Evolutionary conservation across 345 rosid species (phyloP).

Genomic region (Gossypium mustelinum): DNA sequence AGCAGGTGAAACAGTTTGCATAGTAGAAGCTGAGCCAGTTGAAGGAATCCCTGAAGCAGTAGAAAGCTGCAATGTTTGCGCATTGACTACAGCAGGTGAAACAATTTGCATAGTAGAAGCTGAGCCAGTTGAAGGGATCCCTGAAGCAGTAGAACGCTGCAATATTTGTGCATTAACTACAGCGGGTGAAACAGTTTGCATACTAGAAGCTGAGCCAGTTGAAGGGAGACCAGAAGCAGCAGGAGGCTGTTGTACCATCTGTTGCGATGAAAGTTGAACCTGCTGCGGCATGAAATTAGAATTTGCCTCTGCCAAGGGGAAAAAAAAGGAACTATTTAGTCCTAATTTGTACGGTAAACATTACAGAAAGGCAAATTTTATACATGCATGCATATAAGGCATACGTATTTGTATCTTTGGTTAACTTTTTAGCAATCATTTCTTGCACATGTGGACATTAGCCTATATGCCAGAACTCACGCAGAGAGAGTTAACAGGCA

Average conservation of each 20-base stretch:
- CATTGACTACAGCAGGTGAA: neutral
- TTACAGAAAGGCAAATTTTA: neutral
- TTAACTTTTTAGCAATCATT: neutral
- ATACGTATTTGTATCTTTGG: neutral
- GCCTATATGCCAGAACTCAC: neutral
- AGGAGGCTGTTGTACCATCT: constrained; percentile 23
- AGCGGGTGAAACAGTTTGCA: neutral
- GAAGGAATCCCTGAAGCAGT: neutral
- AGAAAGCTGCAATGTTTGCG: constrained; percentile 9
- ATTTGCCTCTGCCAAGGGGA: constrained; percentile 29
- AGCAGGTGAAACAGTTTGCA: neutral
- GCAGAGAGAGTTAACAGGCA: neutral
- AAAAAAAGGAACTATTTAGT: neutral
- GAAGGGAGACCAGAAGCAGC: constrained; percentile 15
- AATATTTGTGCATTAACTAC: constrained; percentile 7
- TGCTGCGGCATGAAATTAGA: constrained; percentile 35
- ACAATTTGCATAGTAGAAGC: neutral
- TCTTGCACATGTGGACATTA: neutral
- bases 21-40: neutral
- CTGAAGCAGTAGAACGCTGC: neutral
- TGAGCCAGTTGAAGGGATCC: neutral
- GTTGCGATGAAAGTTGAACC: constrained; percentile 31
- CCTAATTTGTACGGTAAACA: neutral
- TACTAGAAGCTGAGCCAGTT: neutral
- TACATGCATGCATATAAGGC: neutral